Conservation (phyloP, 441 rosid genomes). For the Populus hybrid region DNA sequence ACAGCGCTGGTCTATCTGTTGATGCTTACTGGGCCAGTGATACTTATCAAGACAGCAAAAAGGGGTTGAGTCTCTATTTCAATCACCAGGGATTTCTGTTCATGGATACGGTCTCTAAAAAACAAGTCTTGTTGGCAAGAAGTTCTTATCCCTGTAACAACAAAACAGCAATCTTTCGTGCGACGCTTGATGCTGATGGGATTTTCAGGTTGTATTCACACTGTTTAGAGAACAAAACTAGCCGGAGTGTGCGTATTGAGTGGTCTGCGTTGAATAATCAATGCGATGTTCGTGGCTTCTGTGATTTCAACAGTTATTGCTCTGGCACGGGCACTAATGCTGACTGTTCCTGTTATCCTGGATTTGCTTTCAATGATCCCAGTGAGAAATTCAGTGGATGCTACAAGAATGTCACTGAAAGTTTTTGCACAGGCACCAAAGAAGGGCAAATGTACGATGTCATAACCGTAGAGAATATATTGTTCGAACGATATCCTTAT, state of each 20-base stretch:
- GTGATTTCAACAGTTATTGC: constrained; percentile 28
- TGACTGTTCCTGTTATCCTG: constrained; percentile 22
- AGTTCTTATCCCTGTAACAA: too few species aligned
- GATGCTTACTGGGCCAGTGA: too few species aligned
- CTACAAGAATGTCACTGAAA: constrained; percentile 7
- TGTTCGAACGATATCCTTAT: neutral
- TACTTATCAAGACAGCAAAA: too few species aligned
- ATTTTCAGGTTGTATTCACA: neutral
- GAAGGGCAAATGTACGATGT: neutral
- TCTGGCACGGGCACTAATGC: neutral
- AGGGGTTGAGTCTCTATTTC: too few species aligned
- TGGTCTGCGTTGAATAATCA: neutral
- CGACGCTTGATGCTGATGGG: too few species aligned
- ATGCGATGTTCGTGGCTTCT: constrained; percentile 5
- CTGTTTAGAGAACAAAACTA: constrained; percentile 3
- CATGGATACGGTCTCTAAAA: too few species aligned
- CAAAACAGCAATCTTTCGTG: too few species aligned
- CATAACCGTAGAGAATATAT: neutral
- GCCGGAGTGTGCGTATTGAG: neutral
- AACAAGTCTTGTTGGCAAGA: too few species aligned
- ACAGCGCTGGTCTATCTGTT: too few species aligned
- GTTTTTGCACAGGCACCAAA: neutral
- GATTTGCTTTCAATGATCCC: neutral
- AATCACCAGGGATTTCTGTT: too few species aligned
- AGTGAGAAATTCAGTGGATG: neutral